These are phyloP conservation scores for Pythium chondricola DNA, from an alignment of 352 stramenopile genomes.

Conservation along the genomic window DNA sequence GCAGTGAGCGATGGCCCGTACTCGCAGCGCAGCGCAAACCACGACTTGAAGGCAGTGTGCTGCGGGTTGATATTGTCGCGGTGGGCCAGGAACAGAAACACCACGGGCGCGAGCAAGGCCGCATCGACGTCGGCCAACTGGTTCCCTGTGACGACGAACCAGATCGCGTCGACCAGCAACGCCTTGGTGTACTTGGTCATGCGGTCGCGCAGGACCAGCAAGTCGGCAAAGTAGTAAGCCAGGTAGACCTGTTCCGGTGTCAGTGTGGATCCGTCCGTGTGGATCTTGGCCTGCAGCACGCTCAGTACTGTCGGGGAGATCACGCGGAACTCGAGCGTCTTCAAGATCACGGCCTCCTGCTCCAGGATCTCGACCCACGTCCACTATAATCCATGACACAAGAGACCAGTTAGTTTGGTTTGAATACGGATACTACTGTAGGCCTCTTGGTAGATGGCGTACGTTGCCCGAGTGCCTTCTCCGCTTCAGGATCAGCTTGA, in stretches of 20 bases:
- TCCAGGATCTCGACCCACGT: conserved; percentile 56
- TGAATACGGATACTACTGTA: neutral
- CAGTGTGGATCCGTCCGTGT: conserved; percentile 14
- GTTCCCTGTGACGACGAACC: conserved; percentile 44
- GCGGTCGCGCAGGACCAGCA: conserved; percentile 42
- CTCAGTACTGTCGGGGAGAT: conserved; percentile 42
- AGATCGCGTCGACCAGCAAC: conserved; percentile 48
- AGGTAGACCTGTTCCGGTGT: conserved; percentile 31
- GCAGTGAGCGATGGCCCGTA: conserved; percentile 37
- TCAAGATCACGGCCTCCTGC: conserved; percentile 38
- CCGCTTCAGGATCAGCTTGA: conserved; percentile 59
- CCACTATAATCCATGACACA: conserved; percentile 27
- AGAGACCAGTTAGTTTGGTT: neutral
- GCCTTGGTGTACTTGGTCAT: conserved; percentile 36
- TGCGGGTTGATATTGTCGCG: conserved; percentile 63
- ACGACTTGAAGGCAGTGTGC: conserved; percentile 38
- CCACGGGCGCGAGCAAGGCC: conserved; percentile 39
- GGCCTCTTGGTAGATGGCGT: neutral
- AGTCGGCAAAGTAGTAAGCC: conserved; percentile 52
- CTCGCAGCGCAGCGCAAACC: conserved; percentile 62
- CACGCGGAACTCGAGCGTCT: conserved; percentile 43
- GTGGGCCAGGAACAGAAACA: conserved; percentile 57
- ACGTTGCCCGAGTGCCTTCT: conserved; percentile 57
- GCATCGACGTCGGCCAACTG: conserved; percentile 40
- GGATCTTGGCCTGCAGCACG: conserved; percentile 37